Conservation (phyloP, 441 rosid species). For the Arabidopsis lyrata region DNA sequence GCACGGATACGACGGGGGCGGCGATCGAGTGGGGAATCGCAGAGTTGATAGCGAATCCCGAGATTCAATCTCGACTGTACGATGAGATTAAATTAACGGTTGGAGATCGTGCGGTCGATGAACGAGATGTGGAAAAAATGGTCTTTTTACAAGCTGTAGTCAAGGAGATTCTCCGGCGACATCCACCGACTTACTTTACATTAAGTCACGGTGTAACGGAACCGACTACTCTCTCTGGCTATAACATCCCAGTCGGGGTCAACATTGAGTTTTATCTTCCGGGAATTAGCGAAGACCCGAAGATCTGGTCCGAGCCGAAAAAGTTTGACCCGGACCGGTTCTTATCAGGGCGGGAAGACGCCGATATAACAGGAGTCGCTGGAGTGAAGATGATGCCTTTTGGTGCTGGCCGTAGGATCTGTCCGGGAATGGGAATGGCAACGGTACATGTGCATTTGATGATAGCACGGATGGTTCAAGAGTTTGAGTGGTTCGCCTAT, state of each 20-base stretch:
- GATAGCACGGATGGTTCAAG: slow-evolving; percentile 88
- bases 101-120: slow-evolving; percentile 63
- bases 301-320: slow-evolving; percentile 66
- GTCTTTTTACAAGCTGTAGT: slow-evolving; percentile 66
- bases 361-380: slow-evolving; percentile 70
- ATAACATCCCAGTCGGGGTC: slow-evolving; percentile 60
- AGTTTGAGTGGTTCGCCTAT: slow-evolving; percentile 73
- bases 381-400: slow-evolving; percentile 5
- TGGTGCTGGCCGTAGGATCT: slow-evolving; percentile 9
- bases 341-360: slow-evolving; percentile 61
- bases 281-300: slow-evolving; percentile 63
- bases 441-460: slow-evolving; percentile 70
- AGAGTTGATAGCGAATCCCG: slow-evolving; percentile 64
- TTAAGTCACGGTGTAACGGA: slow-evolving; percentile 74
- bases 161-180: slow-evolving; percentile 76
- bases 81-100: slow-evolving; percentile 61
- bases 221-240: slow-evolving; percentile 71
- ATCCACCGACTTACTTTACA: slow-evolving; percentile 83
- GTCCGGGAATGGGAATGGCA: slow-evolving; percentile 72
- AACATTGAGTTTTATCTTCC: slow-evolving; percentile 67
- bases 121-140: slow-evolving; percentile 72
- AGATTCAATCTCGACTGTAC: slow-evolving; percentile 63
- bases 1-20: slow-evolving; percentile 85
- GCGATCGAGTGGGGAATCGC: slow-evolving; percentile 92
- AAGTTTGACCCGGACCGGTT: slow-evolving; percentile 81